A percentile compares a stretch with the other conserved stretches of the same genome.
Conservation (phyloP, 768 basidiomycete species). For the Lactarius pseudohatsudake region DNA sequence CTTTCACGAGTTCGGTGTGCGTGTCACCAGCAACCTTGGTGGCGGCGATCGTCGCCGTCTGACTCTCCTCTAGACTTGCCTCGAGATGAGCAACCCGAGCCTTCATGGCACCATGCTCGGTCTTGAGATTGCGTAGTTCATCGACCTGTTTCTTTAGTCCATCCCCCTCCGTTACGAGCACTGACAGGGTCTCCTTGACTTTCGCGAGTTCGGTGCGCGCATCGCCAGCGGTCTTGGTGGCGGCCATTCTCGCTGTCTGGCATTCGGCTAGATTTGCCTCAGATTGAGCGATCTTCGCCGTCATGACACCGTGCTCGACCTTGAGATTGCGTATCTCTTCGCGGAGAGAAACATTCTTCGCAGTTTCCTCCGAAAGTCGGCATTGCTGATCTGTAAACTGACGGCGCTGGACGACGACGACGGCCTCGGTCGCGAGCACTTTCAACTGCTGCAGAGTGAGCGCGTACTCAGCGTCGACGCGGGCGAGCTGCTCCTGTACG, state of each 20-base stretch:
- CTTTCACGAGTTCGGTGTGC: background rate
- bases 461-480: background rate
- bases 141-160: background rate
- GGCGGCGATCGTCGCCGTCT: background rate
- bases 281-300: background rate
- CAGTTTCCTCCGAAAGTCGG: background rate
- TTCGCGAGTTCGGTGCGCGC: background rate
- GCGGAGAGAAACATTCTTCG: background rate
- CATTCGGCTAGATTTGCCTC: constrained; percentile 1
- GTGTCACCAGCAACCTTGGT: background rate
- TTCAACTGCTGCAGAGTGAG: constrained; percentile 8
- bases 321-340: constrained; percentile 6
- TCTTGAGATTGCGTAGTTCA: constrained; percentile 1
- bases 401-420: constrained; percentile 13
- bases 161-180: background rate
- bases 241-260: background rate
- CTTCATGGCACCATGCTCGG: background rate
- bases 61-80: background rate
- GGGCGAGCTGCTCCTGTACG: constrained; percentile 8
- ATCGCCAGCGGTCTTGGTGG: background rate
- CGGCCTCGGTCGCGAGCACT: constrained; percentile 14
- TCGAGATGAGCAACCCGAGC: constrained; percentile 8
- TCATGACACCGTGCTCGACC: background rate
- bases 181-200: background rate
- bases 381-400: constrained; percentile 2